Evolutionary conservation across 805 yeast genomes (phyloP).

Genomic region (Starmerella floricola): DNA sequence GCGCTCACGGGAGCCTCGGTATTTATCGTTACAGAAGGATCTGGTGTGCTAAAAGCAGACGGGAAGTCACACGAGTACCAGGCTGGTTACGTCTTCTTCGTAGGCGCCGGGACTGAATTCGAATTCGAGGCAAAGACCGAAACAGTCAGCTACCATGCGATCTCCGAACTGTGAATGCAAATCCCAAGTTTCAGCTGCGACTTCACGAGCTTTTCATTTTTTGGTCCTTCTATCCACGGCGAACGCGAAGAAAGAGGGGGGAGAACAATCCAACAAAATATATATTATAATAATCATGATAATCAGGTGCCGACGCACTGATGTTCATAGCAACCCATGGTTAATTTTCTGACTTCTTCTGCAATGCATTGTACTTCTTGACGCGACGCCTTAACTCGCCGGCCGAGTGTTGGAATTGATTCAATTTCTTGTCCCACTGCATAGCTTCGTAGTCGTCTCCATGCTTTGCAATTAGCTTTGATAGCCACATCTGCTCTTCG

Average conservation of each 20-base stretch:
- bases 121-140: slow-evolving; percentile 34
- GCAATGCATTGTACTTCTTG: slow-evolving; percentile 35
- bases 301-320: no score
- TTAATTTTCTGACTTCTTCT: no score
- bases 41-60: slow-evolving; percentile 41
- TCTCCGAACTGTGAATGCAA: slow-evolving; percentile 62
- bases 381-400: slow-evolving; percentile 71
- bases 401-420: slow-evolving; percentile 69
- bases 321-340: no score
- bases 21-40: slow-evolving; percentile 70
- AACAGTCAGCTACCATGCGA: slow-evolving; percentile 82
- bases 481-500: slow-evolving; percentile 67
- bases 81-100: slow-evolving; percentile 72
- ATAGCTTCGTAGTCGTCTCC: slow-evolving; percentile 82
- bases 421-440: slow-evolving; percentile 84
- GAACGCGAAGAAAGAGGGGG: neutral
- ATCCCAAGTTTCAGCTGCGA: no score
- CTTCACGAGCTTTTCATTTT: no score
- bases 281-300: no score
- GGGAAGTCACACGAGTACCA: slow-evolving; percentile 39
- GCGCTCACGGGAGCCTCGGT: slow-evolving; percentile 79
- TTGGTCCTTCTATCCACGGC: neutral
- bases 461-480: slow-evolving; percentile 52
- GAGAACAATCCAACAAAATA: neutral
- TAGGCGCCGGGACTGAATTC: slow-evolving; percentile 63